Base-by-base conservation (phyloP, 169 alveolate species). In the Plasmodium blacklocki region DNA sequence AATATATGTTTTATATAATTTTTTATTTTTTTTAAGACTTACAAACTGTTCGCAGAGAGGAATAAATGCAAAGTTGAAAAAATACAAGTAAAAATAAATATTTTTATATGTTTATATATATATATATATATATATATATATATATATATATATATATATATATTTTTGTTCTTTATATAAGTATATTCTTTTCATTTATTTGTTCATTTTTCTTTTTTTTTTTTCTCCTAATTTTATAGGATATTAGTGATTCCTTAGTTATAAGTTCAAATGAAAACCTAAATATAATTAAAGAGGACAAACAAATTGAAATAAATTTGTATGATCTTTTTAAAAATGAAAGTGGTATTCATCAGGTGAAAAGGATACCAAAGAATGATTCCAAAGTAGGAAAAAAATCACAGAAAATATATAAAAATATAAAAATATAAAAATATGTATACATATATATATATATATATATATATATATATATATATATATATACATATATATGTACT, bases 281-380 rank as follows among this genome's bases (percentile, higher is more conserved):
- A 49, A 21, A n/a, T 45, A 80, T 80, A 80, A 68, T 47, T 62
- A 67, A 80, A 63, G 54, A 68, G 6, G 90, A 64, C 32, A 15
- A 63, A 18, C 66, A 80, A 68, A 63, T 80, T 49, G 23, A 67
- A 15, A 47, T 71, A 71, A 92, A 92, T 15, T 52, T 92, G 63
- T 94, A 92, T 62, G 96, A 93, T 56, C 88, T 94, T 9, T 92
- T 93, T 32, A 74, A 92, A 23, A 83, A 90, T 52, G 96, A 94
- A 63, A 93, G 94, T 15, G 96, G 96, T 3, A 88, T 90, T 9
- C 96, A 94, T 74, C 96, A 94, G 74, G 96, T 94, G 39, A 94
- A 94, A 64, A 88, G 96, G 6, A 93, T 94, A 43, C 96, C 96
- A 2, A 45, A 67, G 9, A 91, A 92, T 18, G 96, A 94, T 83